Evolutionary conservation across 495 filamentous ascomycete genomes (phyloP).

Genomic region (Haplographium delicatum): DNA sequence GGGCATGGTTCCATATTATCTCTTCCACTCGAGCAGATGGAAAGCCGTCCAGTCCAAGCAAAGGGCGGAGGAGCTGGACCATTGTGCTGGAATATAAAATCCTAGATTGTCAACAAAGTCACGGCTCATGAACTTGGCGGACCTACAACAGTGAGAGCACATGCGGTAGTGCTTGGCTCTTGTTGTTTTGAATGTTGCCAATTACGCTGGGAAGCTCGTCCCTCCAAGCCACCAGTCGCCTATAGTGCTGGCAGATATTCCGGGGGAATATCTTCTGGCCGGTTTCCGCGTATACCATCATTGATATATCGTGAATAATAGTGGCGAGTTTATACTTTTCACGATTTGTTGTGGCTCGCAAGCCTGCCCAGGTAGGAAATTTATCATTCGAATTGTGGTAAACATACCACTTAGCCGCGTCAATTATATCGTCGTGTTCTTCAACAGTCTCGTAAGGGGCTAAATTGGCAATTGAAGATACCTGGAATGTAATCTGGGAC

Average conservation of each 20-base stretch:
- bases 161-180: constrained; percentile 30
- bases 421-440: constrained; percentile 12
- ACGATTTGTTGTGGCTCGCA: constrained; percentile 21
- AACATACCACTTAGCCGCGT: constrained; percentile 19
- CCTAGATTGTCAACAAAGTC: constrained; percentile 11
- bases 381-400: constrained; percentile 22
- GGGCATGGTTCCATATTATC: constrained; percentile 21
- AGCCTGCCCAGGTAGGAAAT: constrained; percentile 12
- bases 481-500: constrained; percentile 25
- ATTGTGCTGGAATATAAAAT: constrained; percentile 22
- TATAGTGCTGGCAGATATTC: constrained; percentile 27
- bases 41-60: constrained; percentile 22
- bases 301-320: constrained; percentile 29
- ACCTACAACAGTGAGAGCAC: constrained; percentile 34
- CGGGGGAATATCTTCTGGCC: constrained; percentile 24
- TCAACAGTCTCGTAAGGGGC: constrained; percentile 5
- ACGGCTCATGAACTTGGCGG: not conserved
- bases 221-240: constrained; percentile 28
- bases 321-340: constrained; percentile 30
- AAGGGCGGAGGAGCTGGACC: constrained; percentile 21
- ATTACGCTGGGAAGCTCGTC: constrained; percentile 27
- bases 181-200: constrained; percentile 23
- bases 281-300: constrained; percentile 30
- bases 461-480: constrained; percentile 5
- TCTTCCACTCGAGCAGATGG: constrained; percentile 13